Conservation (phyloP, 2,329 filamentous ascomycete genomes). For the Chaetomiaceae sp. region DNA sequence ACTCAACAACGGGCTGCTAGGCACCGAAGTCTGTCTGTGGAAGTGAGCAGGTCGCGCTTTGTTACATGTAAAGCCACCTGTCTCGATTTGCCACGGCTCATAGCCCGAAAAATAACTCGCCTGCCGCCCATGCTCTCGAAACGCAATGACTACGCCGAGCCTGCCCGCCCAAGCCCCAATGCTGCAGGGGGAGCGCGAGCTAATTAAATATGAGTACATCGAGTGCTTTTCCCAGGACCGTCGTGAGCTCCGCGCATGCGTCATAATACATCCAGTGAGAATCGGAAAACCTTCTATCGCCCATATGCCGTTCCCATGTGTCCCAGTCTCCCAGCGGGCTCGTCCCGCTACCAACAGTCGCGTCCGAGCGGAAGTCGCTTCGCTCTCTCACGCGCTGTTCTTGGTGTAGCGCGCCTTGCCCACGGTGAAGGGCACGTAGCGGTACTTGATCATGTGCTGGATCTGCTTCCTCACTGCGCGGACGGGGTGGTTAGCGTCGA, state of each 20-base stretch:
- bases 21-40: too few relatives aligned
- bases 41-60: too few relatives aligned
- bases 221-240: slow-evolving; percentile 10
- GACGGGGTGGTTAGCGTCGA: slow-evolving; percentile 8
- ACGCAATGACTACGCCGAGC: slow-evolving; percentile 11
- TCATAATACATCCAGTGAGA: slow-evolving; percentile 15
- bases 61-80: too few relatives aligned
- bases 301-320: slow-evolving; percentile 1
- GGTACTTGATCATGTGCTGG: slow-evolving; percentile 99
- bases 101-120: too few relatives aligned
- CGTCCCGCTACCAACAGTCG: background rate
- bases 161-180: slow-evolving; percentile 4
- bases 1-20: too few relatives aligned
- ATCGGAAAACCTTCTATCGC: slow-evolving; percentile 7
- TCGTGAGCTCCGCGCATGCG: slow-evolving; percentile 13
- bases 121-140: too few relatives aligned
- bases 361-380: background rate
- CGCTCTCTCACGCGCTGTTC: slow-evolving; percentile 41
- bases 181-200: slow-evolving; percentile 1
- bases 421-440: slow-evolving; percentile 89
- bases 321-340: background rate
- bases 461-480: slow-evolving; percentile 93
- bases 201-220: slow-evolving; percentile 11
- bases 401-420: slow-evolving; percentile 79
- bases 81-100: too few relatives aligned